Base-by-base conservation (phyloP, 2,329 filamentous ascomycete genomes). In the Xenoacremonium recifei region DNA sequence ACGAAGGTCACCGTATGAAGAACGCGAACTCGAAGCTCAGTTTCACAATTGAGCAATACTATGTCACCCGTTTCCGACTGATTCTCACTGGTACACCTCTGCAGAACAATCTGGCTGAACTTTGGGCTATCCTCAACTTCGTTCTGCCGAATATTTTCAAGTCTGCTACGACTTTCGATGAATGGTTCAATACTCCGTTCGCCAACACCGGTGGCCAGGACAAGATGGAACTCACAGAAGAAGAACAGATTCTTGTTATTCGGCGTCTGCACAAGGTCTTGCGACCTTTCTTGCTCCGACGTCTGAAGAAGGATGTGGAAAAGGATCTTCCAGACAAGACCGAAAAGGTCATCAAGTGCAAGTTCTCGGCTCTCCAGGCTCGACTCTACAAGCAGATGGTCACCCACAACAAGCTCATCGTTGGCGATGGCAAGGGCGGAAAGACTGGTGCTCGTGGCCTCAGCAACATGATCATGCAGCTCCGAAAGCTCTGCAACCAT, bases 121-220 rank as follows among this genome's bases (percentile, higher is more conserved):
- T 99, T 58, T 99, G 93, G 93, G 89, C 93, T 19, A 85, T 99
- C 75, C 86, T 99, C 60, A 99, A 99, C 72, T 99, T 99, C 66
- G 93, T 96, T 30, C 75, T 99, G 36, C 93, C 93, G 3, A 97
- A 89, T 56, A 99, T 99, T 54, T 99, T 99, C 84, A 99, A 99
- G 66, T 97, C 93, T 3, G 90, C 92, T 49, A 96, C 93, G 64
- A 97, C 92, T 2, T 99, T 99, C 61, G 93, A 99, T 65, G 93
- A 99, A 66, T 99, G 93, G 93, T 99, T 99, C 82, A 99, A 97
- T 64, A 99, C 93, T 19, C 93, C 93, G 0, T 99, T 99, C 65
- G 93, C 93, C 55, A 99, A 99, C 64, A 99, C 93, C 5, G 93
- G 93, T 68, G 85, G 89, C 30, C 92, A 97, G 69, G 93, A 99